Evolutionary conservation across 2,329 filamentous ascomycete genomes (phyloP).

Genomic region (Ascochyta pisi): DNA sequence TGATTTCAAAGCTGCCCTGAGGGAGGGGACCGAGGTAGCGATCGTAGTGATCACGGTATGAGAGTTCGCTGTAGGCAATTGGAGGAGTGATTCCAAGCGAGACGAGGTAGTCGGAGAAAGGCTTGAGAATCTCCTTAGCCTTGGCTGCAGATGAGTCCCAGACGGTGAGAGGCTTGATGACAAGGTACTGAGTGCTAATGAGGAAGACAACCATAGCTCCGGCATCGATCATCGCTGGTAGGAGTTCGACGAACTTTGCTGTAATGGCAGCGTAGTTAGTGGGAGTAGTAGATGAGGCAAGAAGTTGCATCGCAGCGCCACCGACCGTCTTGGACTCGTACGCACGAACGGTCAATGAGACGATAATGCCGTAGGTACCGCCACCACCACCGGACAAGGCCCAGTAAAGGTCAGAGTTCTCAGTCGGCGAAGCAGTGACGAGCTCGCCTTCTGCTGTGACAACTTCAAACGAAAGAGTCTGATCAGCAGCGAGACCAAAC

Average conservation of each 20-base stretch:
- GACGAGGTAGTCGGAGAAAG: conserved; percentile 29
- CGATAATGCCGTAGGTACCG: conserved; percentile 41
- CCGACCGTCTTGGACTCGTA: conserved; percentile 28
- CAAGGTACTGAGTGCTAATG: conserved; percentile 19
- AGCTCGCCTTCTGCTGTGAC: conserved; percentile 41
- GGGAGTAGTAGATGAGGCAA: conserved; percentile 24
- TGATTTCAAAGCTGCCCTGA: conserved; percentile 26
- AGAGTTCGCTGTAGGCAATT: conserved; percentile 28
- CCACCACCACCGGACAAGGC: conserved; percentile 44
- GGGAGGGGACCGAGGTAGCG: conserved; percentile 38
- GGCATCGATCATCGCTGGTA: conserved; percentile 31
- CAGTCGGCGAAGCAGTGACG: conserved; percentile 35
- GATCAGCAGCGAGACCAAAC: conserved; percentile 41
- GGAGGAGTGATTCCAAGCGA: conserved; percentile 26
- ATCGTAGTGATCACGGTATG: conserved; percentile 35
- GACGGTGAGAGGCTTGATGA: conserved; percentile 25
- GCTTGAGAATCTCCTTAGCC: conserved; percentile 31
- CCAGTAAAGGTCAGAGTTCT: conserved; percentile 48
- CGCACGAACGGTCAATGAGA: conserved; percentile 40
- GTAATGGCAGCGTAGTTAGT: conserved; percentile 23
- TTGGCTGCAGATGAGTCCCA: conserved; percentile 23
- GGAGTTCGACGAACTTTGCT: conserved; percentile 20
- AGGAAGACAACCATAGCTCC: conserved; percentile 31
- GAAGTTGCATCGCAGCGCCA: conserved; percentile 32
- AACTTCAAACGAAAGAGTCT: conserved; percentile 40